A percentile compares a stretch with the other conserved stretches of the same genome.
These are phyloP conservation scores for Hericium coralloides DNA, from an alignment of 768 basidiomycete genomes.

Conservation along the genomic window DNA sequence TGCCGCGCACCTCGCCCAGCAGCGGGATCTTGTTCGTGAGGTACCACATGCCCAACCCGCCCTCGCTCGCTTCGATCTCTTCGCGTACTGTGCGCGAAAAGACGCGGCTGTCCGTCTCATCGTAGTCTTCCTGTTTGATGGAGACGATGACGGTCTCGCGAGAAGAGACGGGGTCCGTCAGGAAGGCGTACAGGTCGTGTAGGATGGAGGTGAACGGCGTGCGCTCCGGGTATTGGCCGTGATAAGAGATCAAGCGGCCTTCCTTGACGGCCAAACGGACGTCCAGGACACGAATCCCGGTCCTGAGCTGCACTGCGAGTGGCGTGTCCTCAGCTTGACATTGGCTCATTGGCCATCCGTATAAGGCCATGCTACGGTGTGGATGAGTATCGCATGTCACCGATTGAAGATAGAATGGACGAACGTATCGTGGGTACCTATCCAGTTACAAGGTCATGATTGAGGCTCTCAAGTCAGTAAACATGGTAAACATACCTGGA, in stretches of 20 bases:
- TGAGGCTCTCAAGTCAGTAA: constrained; percentile 7
- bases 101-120: constrained; percentile 29
- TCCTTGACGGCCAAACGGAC: constrained; percentile 66
- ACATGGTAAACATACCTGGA: constrained; percentile 45
- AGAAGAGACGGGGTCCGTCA: constrained; percentile 44
- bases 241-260: constrained; percentile 64
- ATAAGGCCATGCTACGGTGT: constrained; percentile 60
- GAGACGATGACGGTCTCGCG: constrained; percentile 79
- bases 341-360: constrained; percentile 81
- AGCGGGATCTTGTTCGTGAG: constrained; percentile 72
- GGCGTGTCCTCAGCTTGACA: constrained; percentile 65
- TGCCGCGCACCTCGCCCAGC: constrained; percentile 81
- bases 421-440: constrained; percentile 56
- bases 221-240: constrained; percentile 66
- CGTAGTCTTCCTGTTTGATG: constrained; percentile 80
- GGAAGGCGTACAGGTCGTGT: constrained; percentile 48
- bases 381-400: not conserved
- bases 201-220: constrained; percentile 64
- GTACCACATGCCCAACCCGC: constrained; percentile 62
- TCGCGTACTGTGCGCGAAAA: constrained; percentile 63
- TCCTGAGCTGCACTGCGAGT: constrained; percentile 57
- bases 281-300: constrained; percentile 78
- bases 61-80: constrained; percentile 50
- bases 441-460: constrained; percentile 24
- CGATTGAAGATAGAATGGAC: constrained; percentile 14